phyloP scores from a whole-genome alignment of 2,329 filamentous ascomycete genomes.

The Teratosphaeria zuluensis region DNA sequence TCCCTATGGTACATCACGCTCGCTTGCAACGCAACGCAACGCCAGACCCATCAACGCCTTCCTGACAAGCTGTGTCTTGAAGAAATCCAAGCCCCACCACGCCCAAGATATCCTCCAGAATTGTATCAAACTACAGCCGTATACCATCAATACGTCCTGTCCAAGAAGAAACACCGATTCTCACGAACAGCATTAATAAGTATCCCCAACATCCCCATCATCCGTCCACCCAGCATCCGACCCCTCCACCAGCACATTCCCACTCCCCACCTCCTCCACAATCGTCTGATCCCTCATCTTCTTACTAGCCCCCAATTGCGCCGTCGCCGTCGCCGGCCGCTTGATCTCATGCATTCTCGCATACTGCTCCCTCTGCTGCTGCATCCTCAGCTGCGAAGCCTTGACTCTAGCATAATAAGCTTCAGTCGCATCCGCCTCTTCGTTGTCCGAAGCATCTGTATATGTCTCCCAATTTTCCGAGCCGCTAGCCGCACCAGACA shows the following conservation, averaged over 20 bases:
- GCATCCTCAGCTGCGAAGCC: slow-evolving; percentile 9
- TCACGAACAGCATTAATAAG: slow-evolving; percentile 17
- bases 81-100: neutral
- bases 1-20: neutral
- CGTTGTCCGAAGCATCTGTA: slow-evolving; percentile 49
- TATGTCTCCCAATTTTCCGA: slow-evolving; percentile 99
- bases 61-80: neutral
- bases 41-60: neutral
- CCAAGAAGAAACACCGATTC: neutral
- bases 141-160: neutral
- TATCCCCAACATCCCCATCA: slow-evolving; percentile 25
- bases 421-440: slow-evolving; percentile 58
- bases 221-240: slow-evolving; percentile 29
- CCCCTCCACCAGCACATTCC: slow-evolving; percentile 14
- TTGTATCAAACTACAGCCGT: neutral
- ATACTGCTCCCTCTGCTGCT: slow-evolving; percentile 1
- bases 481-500: slow-evolving; percentile 27
- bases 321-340: slow-evolving; percentile 10
- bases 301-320: slow-evolving; percentile 14
- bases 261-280: slow-evolving; percentile 13
- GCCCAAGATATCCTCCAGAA: neutral
- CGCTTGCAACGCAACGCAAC: neutral
- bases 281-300: slow-evolving; percentile 18
- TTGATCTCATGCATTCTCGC: slow-evolving; percentile 4
- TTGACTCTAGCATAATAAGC: slow-evolving; percentile 66